Base-by-base conservation (phyloP, 169 alveolate genomes). In the Babesia bigemina region DNA sequence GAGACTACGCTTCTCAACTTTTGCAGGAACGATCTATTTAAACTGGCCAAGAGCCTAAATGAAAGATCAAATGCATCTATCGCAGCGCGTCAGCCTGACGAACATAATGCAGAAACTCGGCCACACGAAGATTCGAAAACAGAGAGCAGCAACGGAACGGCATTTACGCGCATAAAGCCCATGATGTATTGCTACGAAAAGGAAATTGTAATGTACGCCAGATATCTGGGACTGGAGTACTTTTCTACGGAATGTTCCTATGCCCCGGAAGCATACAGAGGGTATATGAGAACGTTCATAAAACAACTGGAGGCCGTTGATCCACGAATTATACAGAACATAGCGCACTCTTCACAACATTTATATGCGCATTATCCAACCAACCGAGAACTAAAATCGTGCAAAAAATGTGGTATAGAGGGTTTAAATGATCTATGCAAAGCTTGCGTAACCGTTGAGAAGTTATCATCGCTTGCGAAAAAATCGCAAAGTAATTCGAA, bases 131-230 rank as follows among this genome's bases (percentile, higher is more conserved):
- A 70, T 26, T 39, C 39, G 22, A 53, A 39, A 19, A 52, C 39
- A 13, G 1, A 10, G 19, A 45, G 17, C 19, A 11, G 4, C 50
- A 16, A 45, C 4, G 50, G 50, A 13, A 16, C 19, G 14, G 19
- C n/a, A 45, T 45, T 16, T 13, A 45, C 50, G 17, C 90, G 99
- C 79, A 88, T 94, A 74, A 98, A 98, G 83, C 99, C 99, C 26
- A 85, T 98, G 73, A 95, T 95, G 93, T 92, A 95, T 86, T 90
- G 96, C 49, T 96, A 86, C 82, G 99, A 98, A 87, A 97, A 96
- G 86, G 99, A 98, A 86, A 96, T 98, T 28, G 99, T 98, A 14
- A 79, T 98, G 87, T 98, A 98, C 87, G 99, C 99, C 22, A 95
- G 95, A 75, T 95, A 91, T 85, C 90, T 87, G 74, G 93, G 96